Evolutionary conservation across 495 filamentous ascomycete species (phyloP), one percentile per base, ranked within the genome.

Genomic region (Podospora pseudoanserina): DNA sequence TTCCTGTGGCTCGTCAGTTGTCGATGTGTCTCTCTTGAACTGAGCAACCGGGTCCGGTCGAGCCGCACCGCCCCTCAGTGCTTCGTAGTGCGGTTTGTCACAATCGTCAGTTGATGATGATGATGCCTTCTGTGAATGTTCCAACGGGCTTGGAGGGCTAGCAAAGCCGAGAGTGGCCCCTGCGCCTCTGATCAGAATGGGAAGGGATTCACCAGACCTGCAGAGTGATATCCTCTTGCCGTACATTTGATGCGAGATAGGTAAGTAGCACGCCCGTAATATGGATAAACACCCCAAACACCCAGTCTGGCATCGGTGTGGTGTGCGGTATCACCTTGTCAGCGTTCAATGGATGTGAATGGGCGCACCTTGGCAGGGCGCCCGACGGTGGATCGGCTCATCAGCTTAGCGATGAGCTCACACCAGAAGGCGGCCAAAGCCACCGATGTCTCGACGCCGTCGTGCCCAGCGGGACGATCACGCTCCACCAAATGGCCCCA

Each of bases 341-440:
- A 49, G 39, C 39, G 13, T 13, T 49, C 39, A 49, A 58, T 58
- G n/a, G 55, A n/a, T 5, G 55, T 49, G 6, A 49, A 58, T 58
- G n/a, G 55, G 55, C n/a, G 55, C 55, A 26, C 5, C 55, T 58
- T 58, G 55, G 55, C 55, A 58, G 55, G 55, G 39, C 39, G 39
- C 39, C 39, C 23, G 59, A 28, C 16, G 23, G 26, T 26, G 59
- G 59, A 26, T 20, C n/a, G 56, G 23, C n/a, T 20, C 23, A 27
- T 5, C 26, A 61, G 59, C 32, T 26, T 27, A 54, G 54, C 55
- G 16, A 57, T 58, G 53, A 15, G 27, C 65, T 60, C 65, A 59
- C 56, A 53, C 65, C 65, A 53, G 65, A 53, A 49, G 27, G 65
- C 30, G 65, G 65, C 57, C 65, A 39, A 60, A 66, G 65, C 65